Evolutionary conservation across 192 early-diverging fungal species (phyloP), one percentile per base, ranked within the genome.

Genomic region (Linnemannia elongata): DNA sequence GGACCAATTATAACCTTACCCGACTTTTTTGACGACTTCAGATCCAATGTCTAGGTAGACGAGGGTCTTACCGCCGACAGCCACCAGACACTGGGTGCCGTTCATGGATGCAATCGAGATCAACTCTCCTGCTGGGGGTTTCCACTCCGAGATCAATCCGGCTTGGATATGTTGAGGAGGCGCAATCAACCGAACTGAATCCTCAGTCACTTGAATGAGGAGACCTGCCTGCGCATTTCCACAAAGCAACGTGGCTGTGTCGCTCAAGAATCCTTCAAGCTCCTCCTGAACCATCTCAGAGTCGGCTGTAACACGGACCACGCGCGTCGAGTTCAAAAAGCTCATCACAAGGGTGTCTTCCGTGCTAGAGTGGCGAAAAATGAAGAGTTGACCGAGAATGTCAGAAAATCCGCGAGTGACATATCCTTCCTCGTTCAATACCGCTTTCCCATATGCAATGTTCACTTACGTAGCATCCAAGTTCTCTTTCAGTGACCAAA

Each of bases 401-500:
- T 60, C n/a, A 47, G 36, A 8, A 63, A 8, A 3, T 66, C 30
- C 18, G 4, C 3, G 35, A 33, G 68, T 15, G 76, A 27, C 72
- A 27, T 68, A 49, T n/a, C 45, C 68, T 36, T 13, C 7, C 45
- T 68, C n/a, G 54, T 71, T 24, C 3, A 30, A n/a, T 18, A 35
- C n/a, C 30, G 39, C 7, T 9, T 20, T 41, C 27, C 1, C 52
- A 72, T 8, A 70, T 69, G 33, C 76, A 80, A 35, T 33, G 63
- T 13, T 82, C 69, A 75, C 88, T 71, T 83, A 94, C 93, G 69
- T 72, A 42, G 90, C 77, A 6, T 89, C 90, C 24, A 90, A 85
- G 1, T 76, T 75, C n/a, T 92, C 76, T 5, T 87, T 83, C 24
- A 96, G 80, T 38, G 95, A 91, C 96, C 97, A 98, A 1, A 97